These are phyloP conservation scores for Pseudonitzschia delicatissima DNA, from an alignment of 108 stramenopile genomes.

Conservation along the genomic window DNA sequence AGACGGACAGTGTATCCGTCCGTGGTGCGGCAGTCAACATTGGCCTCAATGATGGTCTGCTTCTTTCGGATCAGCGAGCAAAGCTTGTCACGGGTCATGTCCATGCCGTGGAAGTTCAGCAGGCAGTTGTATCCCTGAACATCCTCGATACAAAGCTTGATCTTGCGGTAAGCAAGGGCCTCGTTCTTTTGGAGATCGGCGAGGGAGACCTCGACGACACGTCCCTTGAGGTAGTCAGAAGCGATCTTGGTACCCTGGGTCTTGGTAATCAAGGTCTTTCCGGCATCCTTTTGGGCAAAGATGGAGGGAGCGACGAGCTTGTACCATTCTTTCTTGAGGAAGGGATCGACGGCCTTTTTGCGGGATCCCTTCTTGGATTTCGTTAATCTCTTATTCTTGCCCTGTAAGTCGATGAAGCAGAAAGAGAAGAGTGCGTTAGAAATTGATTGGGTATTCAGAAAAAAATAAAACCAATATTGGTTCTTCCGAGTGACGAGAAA, in stretches of 20 bases:
- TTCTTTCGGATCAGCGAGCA: constrained; percentile 99
- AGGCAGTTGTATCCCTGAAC: constrained; percentile 99
- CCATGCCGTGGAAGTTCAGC: constrained; percentile 99
- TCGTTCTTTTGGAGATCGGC: constrained; percentile 98
- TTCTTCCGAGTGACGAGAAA: no score
- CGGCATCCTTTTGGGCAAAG: constrained; percentile 92
- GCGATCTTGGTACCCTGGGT: constrained; percentile 98
- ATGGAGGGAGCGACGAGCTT: constrained; percentile 97
- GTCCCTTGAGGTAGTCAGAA: constrained; percentile 96
- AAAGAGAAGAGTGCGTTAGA: background rate
- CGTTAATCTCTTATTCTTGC: constrained; percentile 98
- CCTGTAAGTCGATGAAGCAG: constrained; percentile 48
- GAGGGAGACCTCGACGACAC: constrained; percentile 96
- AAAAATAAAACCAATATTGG: no score
- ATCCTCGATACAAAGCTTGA: constrained; percentile 98
- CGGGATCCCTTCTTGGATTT: constrained; percentile 93
- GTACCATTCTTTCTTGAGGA: constrained; percentile 99
- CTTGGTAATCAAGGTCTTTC: constrained; percentile 98
- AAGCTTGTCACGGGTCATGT: constrained; percentile 99
- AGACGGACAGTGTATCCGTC: constrained; percentile 98
- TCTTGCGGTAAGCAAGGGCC: constrained; percentile 93
- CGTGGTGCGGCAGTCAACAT: constrained; percentile 97
- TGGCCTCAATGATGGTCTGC: constrained; percentile 98
- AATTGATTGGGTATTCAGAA: no score
- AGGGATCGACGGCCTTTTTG: constrained; percentile 96